Evolutionary conservation across 2,329 filamentous ascomycete genomes (phyloP).

Genomic region (Cordyceps javanica): DNA sequence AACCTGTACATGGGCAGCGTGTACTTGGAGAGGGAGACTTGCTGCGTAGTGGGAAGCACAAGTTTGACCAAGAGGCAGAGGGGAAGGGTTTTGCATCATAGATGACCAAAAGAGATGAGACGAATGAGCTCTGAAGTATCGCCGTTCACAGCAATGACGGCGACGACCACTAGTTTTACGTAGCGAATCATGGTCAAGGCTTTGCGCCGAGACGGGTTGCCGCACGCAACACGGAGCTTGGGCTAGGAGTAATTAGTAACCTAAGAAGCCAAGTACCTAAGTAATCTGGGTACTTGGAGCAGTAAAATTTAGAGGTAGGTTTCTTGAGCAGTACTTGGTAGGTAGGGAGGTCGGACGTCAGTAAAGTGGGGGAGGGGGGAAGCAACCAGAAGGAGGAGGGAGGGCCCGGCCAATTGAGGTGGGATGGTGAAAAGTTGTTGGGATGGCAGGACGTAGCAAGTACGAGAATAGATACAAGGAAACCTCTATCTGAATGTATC

Average conservation of each 20-base stretch:
- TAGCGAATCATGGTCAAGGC: background rate
- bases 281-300: too few relatives aligned
- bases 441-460: too few relatives aligned
- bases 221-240: slow-evolving; percentile 1
- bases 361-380: slow-evolving; percentile 9
- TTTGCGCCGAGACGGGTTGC: background rate
- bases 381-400: slow-evolving; percentile 5
- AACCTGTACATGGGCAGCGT: too few relatives aligned
- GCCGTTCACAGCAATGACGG: slow-evolving; percentile 4
- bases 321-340: too few relatives aligned
- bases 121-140: background rate
- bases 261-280: too few relatives aligned
- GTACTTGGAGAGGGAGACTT: too few relatives aligned
- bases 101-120: too few relatives aligned
- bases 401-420: background rate
- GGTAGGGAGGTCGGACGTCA: slow-evolving; percentile 6
- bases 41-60: too few relatives aligned
- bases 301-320: too few relatives aligned
- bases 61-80: too few relatives aligned
- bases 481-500: background rate
- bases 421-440: background rate
- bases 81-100: too few relatives aligned
- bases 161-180: background rate
- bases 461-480: background rate
- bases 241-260: too few relatives aligned